Base-by-base conservation (phyloP, 257 asterid species). In the Prunella vulgaris region DNA sequence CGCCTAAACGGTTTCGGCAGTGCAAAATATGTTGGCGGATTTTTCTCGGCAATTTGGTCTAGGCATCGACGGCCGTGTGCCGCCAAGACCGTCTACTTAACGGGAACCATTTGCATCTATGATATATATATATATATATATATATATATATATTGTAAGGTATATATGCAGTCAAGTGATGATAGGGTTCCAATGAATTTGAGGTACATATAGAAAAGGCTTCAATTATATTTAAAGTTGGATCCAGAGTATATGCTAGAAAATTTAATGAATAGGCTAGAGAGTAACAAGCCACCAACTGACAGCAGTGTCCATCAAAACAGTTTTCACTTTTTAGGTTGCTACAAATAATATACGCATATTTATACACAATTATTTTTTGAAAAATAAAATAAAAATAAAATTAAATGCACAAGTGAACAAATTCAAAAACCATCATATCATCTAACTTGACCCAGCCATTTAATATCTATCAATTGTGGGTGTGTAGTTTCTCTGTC, bases 271-370 rank as follows among this genome's bases (percentile, higher is more conserved):
- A 44, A 8, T 13, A 15, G 32, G 46, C 20, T 30, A n/a, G 66
- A 72, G 71, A 25, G 77, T 25, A 72, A 72, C 66, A 54, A 52
- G 51, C 25, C 66, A 37, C 69, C 76, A 73, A 54, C 72, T 40
- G 72, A 73, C 77, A 73, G 32, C 52, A 63, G 18, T 72, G 76
- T 62, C 71, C 59, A 72, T 71, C 44, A 71, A 60, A 54, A 72
- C 42, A 48, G 25, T 7, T 60, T 60, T 60, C 32, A 15, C 7
- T 52, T 27, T 54, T 59, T 70, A 28, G 60, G 51, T 30, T 48
- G 52, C 10, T 46, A 46, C 5, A 17, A 20, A 46, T 46, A n/a
- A 42, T 69, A 25, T 40, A 28, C 18, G 20, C 52, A 22, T 24
- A 24, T 46, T 22, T 3, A 18, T 33, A 10, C 18, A 56, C 0